A percentile compares a stretch with the other conserved stretches of the same genome.
These are phyloP conservation scores for Psilocybe cyanescens DNA, from an alignment of 768 basidiomycete species.

Conservation along the genomic window DNA sequence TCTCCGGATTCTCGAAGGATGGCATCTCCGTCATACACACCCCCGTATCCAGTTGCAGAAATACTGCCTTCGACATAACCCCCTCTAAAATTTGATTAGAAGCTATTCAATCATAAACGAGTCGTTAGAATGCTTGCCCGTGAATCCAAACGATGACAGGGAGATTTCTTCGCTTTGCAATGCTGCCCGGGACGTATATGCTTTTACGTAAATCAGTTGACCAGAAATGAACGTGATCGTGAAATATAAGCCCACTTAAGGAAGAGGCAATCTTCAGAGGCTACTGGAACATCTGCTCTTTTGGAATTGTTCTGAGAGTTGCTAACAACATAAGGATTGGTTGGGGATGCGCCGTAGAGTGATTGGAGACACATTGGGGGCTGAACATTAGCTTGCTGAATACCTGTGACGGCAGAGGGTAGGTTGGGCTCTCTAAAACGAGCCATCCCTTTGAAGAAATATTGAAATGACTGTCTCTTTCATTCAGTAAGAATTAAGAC, in stretches of 20 bases:
- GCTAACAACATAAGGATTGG: conserved; percentile 30
- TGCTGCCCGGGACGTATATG: conserved; percentile 38
- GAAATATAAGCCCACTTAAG: conserved; percentile 32
- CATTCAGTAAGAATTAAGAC: not conserved
- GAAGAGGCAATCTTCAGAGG: conserved; percentile 46
- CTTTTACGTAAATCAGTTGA: conserved; percentile 18
- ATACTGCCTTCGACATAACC: conserved; percentile 36
- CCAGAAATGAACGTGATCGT: not conserved
- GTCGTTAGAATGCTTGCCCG: conserved; percentile 26
- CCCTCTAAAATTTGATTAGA: conserved; percentile 19
- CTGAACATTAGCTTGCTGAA: conserved; percentile 35
- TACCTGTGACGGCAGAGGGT: conserved; percentile 29
- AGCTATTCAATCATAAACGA: not conserved
- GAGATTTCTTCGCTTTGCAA: conserved; percentile 26
- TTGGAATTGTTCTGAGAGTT: too few species aligned
- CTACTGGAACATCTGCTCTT: not conserved
- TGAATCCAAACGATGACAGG: conserved; percentile 51
- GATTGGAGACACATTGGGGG: conserved; percentile 38
- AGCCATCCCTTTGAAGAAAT: conserved; percentile 27
- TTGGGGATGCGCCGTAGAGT: conserved; percentile 30
- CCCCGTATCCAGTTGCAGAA: conserved; percentile 6
- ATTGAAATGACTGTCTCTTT: not conserved
- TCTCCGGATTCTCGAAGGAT: conserved; percentile 39
- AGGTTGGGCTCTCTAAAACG: conserved; percentile 39
- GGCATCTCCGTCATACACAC: conserved; percentile 34